Percentiles rank a stretch among this genome's conserved stretches.
phyloP scores from a whole-genome alignment of 2,329 filamentous ascomycete species.

The Lasiodiplodia hormozganensis region DNA sequence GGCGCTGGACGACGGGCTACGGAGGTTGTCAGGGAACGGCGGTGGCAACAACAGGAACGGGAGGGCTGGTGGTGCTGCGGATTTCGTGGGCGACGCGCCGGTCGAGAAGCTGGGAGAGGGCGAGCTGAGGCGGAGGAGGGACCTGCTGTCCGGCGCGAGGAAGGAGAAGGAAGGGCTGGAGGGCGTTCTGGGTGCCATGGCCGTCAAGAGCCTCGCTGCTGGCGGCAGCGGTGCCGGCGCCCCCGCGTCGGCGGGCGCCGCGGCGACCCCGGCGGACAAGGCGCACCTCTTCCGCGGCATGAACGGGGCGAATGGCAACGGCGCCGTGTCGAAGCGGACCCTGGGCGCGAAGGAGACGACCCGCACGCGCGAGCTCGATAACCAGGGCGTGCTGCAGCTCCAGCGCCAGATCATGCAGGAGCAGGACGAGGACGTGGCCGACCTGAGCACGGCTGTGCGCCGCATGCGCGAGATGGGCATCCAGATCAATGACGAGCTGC shows the following conservation, averaged over 20 bases:
- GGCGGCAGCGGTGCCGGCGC: slow-evolving; percentile 43
- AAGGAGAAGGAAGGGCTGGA: slow-evolving; percentile 81
- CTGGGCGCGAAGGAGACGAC: slow-evolving; percentile 80
- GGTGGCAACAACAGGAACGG: not conserved
- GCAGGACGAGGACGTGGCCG: slow-evolving; percentile 76
- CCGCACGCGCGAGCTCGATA: slow-evolving; percentile 77
- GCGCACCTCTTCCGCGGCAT: slow-evolving; percentile 43
- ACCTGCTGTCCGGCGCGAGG: slow-evolving; percentile 71
- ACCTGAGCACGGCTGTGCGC: slow-evolving; percentile 71
- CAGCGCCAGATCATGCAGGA: slow-evolving; percentile 76
- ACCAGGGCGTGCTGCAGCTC: slow-evolving; percentile 74
- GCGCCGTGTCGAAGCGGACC: slow-evolving; percentile 60
- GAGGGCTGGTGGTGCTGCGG: not conserved
- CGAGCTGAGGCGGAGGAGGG: slow-evolving; percentile 73
- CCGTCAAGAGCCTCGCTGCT: slow-evolving; percentile 50
- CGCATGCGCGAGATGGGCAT: slow-evolving; percentile 80
- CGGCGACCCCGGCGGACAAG: slow-evolving; percentile 47
- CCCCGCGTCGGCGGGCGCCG: slow-evolving; percentile 45
- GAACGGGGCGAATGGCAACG: not conserved
- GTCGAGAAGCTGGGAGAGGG: slow-evolving; percentile 70
- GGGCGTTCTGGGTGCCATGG: slow-evolving; percentile 71
- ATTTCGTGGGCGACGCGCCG: slow-evolving; percentile 40
- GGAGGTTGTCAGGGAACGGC: slow-evolving; percentile 41
- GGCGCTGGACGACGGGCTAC: slow-evolving; percentile 70
- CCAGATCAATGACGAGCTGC: slow-evolving; percentile 76